These are phyloP conservation scores for Saraca asoca DNA, from an alignment of 331 rosid species.

Conservation along the genomic window DNA sequence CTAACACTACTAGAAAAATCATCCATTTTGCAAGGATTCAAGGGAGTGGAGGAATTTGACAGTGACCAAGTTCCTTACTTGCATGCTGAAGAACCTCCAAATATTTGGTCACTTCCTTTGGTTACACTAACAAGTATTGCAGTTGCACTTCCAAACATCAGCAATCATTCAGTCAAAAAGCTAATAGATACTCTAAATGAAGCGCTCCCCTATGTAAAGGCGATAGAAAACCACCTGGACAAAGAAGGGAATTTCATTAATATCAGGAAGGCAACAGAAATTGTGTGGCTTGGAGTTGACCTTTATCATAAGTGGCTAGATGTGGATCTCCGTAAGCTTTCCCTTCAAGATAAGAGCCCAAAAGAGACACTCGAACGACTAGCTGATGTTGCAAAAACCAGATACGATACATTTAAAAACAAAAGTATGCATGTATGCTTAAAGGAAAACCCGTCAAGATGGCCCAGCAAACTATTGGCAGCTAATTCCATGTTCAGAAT, in stretches of 20 bases:
- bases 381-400: conserved; percentile 58
- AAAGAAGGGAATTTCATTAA: conserved; percentile 45
- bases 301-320: conserved; percentile 73
- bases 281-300: conserved; percentile 75
- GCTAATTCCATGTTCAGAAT: conserved; percentile 82
- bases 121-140: conserved; percentile 74
- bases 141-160: conserved; percentile 59
- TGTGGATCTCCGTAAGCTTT: conserved; percentile 61
- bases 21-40: conserved; percentile 56
- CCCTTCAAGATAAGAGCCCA: conserved; percentile 47
- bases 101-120: conserved; percentile 80
- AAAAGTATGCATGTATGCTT: conserved; percentile 37
- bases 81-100: conserved; percentile 54
- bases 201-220: conserved; percentile 57
- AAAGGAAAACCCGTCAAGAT: conserved; percentile 52
- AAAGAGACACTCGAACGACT: conserved; percentile 56
- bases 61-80: conserved; percentile 53
- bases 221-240: conserved; percentile 57
- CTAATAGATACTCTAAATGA: conserved; percentile 51
- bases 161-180: conserved; percentile 34
- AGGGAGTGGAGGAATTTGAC: conserved; percentile 60
- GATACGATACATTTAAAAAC: conserved; percentile 40
- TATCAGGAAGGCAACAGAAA: conserved; percentile 57
- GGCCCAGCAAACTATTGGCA: conserved; percentile 65
- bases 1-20: conserved; percentile 56